Percentiles rank a stretch among this genome's conserved stretches.
Evolutionary conservation across 1,284 basidiomycete genomes (phyloP).

Genomic region (Microbotryum intermedium): DNA sequence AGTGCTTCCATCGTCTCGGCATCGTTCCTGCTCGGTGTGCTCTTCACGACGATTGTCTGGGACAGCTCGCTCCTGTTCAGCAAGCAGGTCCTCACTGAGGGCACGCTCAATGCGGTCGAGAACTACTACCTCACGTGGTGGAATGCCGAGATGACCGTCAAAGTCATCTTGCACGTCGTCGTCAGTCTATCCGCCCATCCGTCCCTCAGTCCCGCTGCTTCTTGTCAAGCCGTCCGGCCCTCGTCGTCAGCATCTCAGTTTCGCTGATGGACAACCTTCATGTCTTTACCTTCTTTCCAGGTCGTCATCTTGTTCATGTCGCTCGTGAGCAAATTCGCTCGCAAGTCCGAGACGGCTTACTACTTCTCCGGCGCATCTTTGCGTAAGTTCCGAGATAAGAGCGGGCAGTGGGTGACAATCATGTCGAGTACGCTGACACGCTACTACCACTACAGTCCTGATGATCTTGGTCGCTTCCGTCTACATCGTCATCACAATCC

Average conservation of each 20-base stretch:
- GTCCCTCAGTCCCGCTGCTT: background rate
- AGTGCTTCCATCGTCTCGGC: constrained; percentile 16
- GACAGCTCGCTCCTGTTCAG: constrained; percentile 22
- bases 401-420: background rate
- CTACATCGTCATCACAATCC: constrained; percentile 27
- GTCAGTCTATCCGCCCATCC: too few species aligned
- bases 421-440: background rate
- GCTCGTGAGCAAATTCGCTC: constrained; percentile 24
- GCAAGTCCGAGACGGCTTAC: constrained; percentile 21
- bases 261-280: too few species aligned
- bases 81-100: background rate
- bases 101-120: constrained; percentile 10
- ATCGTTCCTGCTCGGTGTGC: constrained; percentile 23
- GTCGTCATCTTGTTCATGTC: constrained; percentile 20
- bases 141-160: constrained; percentile 27
- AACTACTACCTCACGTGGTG: constrained; percentile 30
- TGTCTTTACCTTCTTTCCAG: background rate
- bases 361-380: constrained; percentile 27
- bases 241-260: background rate
- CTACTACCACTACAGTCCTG: constrained; percentile 4
- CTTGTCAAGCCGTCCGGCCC: background rate
- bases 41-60: constrained; percentile 26
- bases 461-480: constrained; percentile 22
- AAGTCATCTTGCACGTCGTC: constrained; percentile 27
- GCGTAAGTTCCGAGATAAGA: constrained; percentile 3